Evolutionary conservation across 2,329 filamentous ascomycete species (phyloP).

Genomic region (Metarhizium anisopliae): DNA sequence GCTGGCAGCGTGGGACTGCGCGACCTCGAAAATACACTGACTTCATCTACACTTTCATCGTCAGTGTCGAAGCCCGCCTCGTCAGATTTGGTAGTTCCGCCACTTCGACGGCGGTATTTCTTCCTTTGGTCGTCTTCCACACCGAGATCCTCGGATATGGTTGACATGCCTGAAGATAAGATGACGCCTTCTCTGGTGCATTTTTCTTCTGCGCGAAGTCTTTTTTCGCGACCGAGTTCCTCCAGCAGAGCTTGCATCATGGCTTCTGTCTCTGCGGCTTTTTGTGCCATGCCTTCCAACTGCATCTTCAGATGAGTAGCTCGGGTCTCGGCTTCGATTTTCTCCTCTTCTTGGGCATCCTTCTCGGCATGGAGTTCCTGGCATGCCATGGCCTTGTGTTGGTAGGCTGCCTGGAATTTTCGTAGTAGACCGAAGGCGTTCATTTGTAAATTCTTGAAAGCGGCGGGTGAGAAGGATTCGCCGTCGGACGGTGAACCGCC

Average conservation of each 20-base stretch:
- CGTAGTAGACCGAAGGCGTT: slow-evolving; percentile 47
- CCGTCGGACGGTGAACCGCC: slow-evolving; percentile 29
- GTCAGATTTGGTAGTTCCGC: slow-evolving; percentile 33
- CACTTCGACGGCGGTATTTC: slow-evolving; percentile 33
- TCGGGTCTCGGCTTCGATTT: slow-evolving; percentile 45
- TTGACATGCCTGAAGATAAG: slow-evolving; percentile 28
- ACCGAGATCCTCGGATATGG: slow-evolving; percentile 43
- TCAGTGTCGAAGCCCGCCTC: slow-evolving; percentile 40
- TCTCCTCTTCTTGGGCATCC: slow-evolving; percentile 44
- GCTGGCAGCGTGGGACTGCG: slow-evolving; percentile 45
- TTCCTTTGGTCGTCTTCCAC: slow-evolving; percentile 40
- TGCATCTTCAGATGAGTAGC: slow-evolving; percentile 47
- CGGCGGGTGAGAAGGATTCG: slow-evolving; percentile 47
- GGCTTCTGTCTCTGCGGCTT: slow-evolving; percentile 44
- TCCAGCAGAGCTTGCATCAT: slow-evolving; percentile 39
- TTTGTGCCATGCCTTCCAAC: slow-evolving; percentile 48
- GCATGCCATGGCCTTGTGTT: slow-evolving; percentile 39
- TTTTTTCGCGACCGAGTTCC: slow-evolving; percentile 44
- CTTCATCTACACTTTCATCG: slow-evolving; percentile 39
- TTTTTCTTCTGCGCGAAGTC: slow-evolving; percentile 30
- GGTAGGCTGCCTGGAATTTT: slow-evolving; percentile 51
- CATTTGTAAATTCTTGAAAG: slow-evolving; percentile 51
- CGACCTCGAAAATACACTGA: slow-evolving; percentile 52
- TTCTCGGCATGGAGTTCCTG: slow-evolving; percentile 43
- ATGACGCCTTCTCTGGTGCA: slow-evolving; percentile 18